Evolutionary conservation across 495 filamentous ascomycete species (phyloP), one percentile per base, ranked within the genome.

Genomic region (Melanomma pulvis-pyrius): DNA sequence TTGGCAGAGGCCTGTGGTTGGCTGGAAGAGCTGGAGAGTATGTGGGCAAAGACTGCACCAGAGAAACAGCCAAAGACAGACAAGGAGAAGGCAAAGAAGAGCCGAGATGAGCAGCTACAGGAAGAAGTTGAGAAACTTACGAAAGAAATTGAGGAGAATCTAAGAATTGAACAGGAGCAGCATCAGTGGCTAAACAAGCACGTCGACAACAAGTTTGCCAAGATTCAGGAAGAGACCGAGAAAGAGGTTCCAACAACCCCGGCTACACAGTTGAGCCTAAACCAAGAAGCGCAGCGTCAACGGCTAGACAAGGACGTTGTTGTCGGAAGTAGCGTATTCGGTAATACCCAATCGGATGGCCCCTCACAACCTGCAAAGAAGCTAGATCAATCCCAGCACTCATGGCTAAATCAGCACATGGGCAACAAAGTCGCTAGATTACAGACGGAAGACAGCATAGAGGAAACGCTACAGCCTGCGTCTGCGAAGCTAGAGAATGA

Each of bases 1-100:
- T 82, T 98, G 47, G 94, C 94, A 13, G 80, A 86, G 67, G 89
- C 86, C 30, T 80, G 96, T 52, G 93, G 92, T 0, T 98, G 94
- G 93, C 77, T 86, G 17, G 86, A 92, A 47, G 93, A 98, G 71
- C 80, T 98, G 30, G 91, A 96, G 74, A 76, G 71, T 12, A 52
- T 90, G 21, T 92, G 88, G 89, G 74, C 82, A 52, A 74, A 78
- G 65, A 86, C 83, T 6, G 84, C 83, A 39, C 75, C 75, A 17
- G 69, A 76, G 52, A 61, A 72, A 47, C 36, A 65, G 48, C 29
- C 25, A 25, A 58, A 67, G 51, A 44, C 39, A 17, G 39, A 44
- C n/a, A 29, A 67, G 36, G 67, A 63, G 58, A 48, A 53, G 52
- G 22, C 53, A 21, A 53, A 59, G 61, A 74, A 68, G 56, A 69